Conservation (phyloP, 371 early-diverging fungal genomes). For the Fennellomyces sp. region DNA sequence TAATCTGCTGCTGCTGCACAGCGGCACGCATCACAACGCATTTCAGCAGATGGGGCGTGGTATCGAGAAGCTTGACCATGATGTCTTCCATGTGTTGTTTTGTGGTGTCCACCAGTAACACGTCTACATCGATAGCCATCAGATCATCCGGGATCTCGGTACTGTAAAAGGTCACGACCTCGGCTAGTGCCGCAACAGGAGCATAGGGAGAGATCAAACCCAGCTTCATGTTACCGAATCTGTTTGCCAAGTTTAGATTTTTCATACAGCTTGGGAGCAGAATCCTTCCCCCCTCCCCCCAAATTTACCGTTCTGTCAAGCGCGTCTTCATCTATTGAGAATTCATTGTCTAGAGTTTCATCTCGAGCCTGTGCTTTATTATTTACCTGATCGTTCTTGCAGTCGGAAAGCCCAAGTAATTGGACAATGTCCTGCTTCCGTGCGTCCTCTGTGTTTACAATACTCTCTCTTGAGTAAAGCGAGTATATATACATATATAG, state of each 20-base stretch:
- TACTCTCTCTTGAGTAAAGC: neutral
- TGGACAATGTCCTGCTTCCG: constrained; percentile 4
- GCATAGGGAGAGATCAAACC: constrained; percentile 20
- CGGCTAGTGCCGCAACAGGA: constrained; percentile 7
- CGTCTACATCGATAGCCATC: neutral
- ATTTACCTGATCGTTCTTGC: no score
- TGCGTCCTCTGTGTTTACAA: neutral
- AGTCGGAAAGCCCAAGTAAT: constrained; percentile 15
- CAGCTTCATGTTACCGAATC: constrained; percentile 37
- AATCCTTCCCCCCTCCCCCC: neutral
- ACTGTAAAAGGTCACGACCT: no score
- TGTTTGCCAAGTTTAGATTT: neutral
- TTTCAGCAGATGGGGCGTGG: constrained; percentile 13
- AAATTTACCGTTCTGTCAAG: neutral
- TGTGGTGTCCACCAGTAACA: neutral
- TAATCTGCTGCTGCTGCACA: neutral
- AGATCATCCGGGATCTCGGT: no score
- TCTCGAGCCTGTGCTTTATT: no score
- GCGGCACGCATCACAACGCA: constrained; percentile 14
- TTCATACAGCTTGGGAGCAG: no score
- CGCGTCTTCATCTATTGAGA: neutral
- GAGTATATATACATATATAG: neutral
- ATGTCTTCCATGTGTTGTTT: constrained; percentile 9
- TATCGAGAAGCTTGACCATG: constrained; percentile 6
- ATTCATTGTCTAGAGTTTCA: no score